Evolutionary conservation across 768 basidiomycete genomes (phyloP), one percentile per base, ranked within the genome.

Genomic region (Suillus placidus): DNA sequence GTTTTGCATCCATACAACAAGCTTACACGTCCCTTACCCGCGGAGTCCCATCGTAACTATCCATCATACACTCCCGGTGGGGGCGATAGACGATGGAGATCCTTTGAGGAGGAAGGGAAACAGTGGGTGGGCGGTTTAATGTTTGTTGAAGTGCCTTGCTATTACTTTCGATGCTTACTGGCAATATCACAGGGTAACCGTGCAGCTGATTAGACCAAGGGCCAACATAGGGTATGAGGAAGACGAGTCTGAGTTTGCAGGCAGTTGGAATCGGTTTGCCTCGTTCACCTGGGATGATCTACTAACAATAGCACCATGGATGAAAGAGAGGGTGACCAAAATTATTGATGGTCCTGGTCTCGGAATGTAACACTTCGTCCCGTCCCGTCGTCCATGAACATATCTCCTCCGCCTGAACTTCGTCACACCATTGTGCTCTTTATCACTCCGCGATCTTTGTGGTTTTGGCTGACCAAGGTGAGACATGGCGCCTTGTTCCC

Each of bases 81-180:
- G 13, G 81, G 80, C 35, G 91, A 93, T 74, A 81, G 81, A 67
- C 84, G 90, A 32, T 90, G 91, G 90, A 83, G 82, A 26, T 83
- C 80, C 62, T 75, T 82, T 14, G 84, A 87, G 70, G 85, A 86
- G 74, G 83, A 84, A 45, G 88, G 87, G n/a, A 72, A 83, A 64
- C 82, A 87, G 56, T 93, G 92, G 92, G 86, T 91, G 12, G 92
- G 92, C 35, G 80, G 85, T 26, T 71, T 93, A 68, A 86, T 93
- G 92, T 90, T 65, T 67, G 84, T 65, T 56, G 47, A 58, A 64
- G 60, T 47, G 60, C 7, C 4, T n/a, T 26, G 26, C 26, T 65
- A 64, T 64, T 32, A 43, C 63, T 67, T 20, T 38, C 7, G 20
- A 23, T 20, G 6, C 65, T 66, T n/a, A 70, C 43, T 60, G 47